phyloP scores from a whole-genome alignment of 345 rosid species.

The Carallia brachiata region DNA sequence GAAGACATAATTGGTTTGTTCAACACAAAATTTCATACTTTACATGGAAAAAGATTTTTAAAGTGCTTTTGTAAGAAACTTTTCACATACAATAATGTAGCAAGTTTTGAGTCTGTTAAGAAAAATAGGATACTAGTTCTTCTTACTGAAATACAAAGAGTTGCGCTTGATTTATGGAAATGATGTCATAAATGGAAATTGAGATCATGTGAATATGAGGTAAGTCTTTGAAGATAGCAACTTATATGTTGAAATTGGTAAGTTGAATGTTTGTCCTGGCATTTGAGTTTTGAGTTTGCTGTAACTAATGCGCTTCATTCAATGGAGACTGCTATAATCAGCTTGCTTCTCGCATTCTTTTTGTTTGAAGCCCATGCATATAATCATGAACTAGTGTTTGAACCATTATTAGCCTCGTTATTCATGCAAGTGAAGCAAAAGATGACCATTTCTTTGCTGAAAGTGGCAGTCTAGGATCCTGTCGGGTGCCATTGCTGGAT shows the following conservation, averaged over 20 bases:
- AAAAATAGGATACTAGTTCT: background rate
- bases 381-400: background rate
- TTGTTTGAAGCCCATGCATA: background rate
- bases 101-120: conserved; percentile 10
- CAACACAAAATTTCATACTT: conserved; percentile 37
- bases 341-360: background rate
- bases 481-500: conserved; percentile 38
- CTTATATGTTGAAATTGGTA: conserved; percentile 20
- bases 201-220: conserved; percentile 12
- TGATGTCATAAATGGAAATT: conserved; percentile 23
- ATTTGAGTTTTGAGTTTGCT: background rate
- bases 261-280: conserved; percentile 11
- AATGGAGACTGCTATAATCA: background rate
- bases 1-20: conserved; percentile 40
- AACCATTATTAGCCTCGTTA: background rate
- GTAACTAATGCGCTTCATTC: background rate
- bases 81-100: conserved; percentile 34
- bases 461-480: conserved; percentile 10
- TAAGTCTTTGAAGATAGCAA: conserved; percentile 20
- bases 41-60: conserved; percentile 29
- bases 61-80: conserved; percentile 35
- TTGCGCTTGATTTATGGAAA: conserved; percentile 38
- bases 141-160: conserved; percentile 40
- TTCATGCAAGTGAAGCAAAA: conserved; percentile 31
- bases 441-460: conserved; percentile 12